Conservation (phyloP, 1,284 basidiomycete genomes). For the Hypsizygus ulmarius region DNA sequence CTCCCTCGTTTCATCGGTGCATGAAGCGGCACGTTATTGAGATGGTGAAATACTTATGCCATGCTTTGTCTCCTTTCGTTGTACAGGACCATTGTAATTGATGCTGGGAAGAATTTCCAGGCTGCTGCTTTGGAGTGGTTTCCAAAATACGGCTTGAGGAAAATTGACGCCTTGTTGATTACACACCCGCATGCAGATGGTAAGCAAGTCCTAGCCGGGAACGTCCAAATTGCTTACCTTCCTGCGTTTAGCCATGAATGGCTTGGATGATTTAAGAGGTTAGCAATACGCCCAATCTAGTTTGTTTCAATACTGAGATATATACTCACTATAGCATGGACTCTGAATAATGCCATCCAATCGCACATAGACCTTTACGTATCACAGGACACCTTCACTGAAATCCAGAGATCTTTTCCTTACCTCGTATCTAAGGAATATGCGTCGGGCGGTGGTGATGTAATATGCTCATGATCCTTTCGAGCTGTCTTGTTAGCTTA, state of each 20-base stretch:
- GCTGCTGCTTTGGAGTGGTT: slow-evolving; percentile 78
- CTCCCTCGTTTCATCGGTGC: not conserved
- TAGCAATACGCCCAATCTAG: slow-evolving; percentile 16
- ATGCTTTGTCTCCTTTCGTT: slow-evolving; percentile 1
- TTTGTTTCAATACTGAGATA: slow-evolving; percentile 10
- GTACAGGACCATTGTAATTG: slow-evolving; percentile 68
- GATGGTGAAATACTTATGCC: slow-evolving; percentile 9
- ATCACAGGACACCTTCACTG: slow-evolving; percentile 60
- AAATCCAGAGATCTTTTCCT: slow-evolving; percentile 69
- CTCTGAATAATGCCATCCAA: slow-evolving; percentile 64
- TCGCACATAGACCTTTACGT: slow-evolving; percentile 71
- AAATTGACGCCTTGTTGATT: slow-evolving; percentile 75
- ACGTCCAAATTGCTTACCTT: slow-evolving; percentile 15
- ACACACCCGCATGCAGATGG: slow-evolving; percentile 81
- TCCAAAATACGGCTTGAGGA: slow-evolving; percentile 68
- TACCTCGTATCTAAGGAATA: slow-evolving; percentile 74
- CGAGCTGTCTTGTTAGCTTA: not conserved
- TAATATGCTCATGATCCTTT: slow-evolving; percentile 28
- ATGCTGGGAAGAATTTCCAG: slow-evolving; percentile 80
- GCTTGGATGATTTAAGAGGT: slow-evolving; percentile 80
- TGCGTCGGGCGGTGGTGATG: slow-evolving; percentile 78
- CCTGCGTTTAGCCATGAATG: slow-evolving; percentile 65
- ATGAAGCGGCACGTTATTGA: not conserved
- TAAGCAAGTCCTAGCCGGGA: slow-evolving; percentile 30
- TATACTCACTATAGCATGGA: slow-evolving; percentile 58